These are phyloP conservation scores for Sporothrix phasma DNA, from an alignment of 2,329 filamentous ascomycete species.

Conservation along the genomic window DNA sequence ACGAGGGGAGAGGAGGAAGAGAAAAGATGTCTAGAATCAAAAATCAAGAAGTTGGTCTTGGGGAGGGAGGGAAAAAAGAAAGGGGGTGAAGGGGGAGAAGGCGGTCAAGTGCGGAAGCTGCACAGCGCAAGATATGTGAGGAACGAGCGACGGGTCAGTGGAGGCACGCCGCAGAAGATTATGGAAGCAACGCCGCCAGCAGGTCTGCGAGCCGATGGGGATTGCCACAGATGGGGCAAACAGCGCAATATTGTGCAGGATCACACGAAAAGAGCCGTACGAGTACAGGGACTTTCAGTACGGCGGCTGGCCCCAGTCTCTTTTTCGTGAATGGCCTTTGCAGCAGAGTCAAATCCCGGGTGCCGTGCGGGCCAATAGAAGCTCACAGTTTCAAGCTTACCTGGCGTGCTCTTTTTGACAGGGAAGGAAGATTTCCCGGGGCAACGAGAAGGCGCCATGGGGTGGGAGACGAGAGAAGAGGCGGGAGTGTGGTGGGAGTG, in stretches of 20 bases:
- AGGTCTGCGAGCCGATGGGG: not conserved
- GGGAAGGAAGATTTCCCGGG: slow-evolving; percentile 9
- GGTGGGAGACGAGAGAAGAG: slow-evolving; percentile 1
- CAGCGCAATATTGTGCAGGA: too few species aligned
- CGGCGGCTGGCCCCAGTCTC: not conserved
- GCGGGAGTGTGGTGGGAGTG: not conserved
- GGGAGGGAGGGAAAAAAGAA: not conserved
- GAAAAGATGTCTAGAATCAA: not conserved
- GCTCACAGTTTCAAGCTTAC: slow-evolving; percentile 8
- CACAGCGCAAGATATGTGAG: slow-evolving; percentile 1
- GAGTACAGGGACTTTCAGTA: not conserved
- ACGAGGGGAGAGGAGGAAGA: not conserved
- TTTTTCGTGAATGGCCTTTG: slow-evolving; percentile 8
- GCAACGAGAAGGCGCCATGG: slow-evolving; percentile 3
- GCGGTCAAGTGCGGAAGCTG: not conserved
- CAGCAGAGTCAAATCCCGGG: slow-evolving; percentile 11
- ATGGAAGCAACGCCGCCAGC: not conserved
- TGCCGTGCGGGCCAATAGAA: slow-evolving; percentile 12
- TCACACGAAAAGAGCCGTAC: too few species aligned
- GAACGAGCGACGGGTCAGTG: not conserved
- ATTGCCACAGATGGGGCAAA: slow-evolving; percentile 7
- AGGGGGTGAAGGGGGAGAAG: not conserved
- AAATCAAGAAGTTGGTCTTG: not conserved
- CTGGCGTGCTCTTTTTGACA: slow-evolving; percentile 1
- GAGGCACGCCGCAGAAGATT: not conserved